Percentiles rank a stretch among this genome's conserved stretches.
These are phyloP conservation scores for Metschnikowia arizonensis DNA, from an alignment of 805 yeast genomes.

Conservation along the genomic window DNA sequence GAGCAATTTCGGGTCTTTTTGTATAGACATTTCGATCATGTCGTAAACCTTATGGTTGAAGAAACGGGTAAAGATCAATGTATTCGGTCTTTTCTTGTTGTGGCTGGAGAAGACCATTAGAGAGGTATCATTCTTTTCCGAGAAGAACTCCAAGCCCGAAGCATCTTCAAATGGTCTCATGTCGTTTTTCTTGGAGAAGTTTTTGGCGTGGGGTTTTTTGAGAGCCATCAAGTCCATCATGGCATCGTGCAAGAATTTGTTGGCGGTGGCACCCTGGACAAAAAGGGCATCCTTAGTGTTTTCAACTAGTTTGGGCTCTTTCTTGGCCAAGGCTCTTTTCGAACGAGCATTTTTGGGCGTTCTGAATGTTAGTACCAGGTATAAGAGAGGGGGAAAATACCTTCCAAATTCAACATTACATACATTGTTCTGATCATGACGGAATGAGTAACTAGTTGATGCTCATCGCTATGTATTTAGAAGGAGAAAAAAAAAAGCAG, in stretches of 20 bases:
- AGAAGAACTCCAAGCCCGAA: conserved; percentile 77
- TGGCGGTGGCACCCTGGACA: conserved; percentile 82
- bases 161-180: conserved; percentile 92
- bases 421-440: conserved; percentile 38
- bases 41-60: conserved; percentile 89
- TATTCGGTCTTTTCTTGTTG: conserved; percentile 91
- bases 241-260: conserved; percentile 77
- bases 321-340: conserved; percentile 87
- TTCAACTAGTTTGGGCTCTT: conserved; percentile 84
- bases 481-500: conserved; percentile 2
- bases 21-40: conserved; percentile 83
- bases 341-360: conserved; percentile 95
- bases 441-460: conserved; percentile 7
- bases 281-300: conserved; percentile 87
- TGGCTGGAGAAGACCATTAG: conserved; percentile 71
- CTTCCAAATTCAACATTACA: conserved; percentile 14
- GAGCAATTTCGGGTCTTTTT: conserved; percentile 61
- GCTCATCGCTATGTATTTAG: conserved; percentile 12
- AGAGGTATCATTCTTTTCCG: conserved; percentile 92
- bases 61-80: conserved; percentile 81
- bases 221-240: conserved; percentile 84
- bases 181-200: conserved; percentile 85
- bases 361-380: conserved; percentile 28
- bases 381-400: too few species aligned
- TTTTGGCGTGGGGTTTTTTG: conserved; percentile 85